Base-by-base conservation (phyloP, 2,329 filamentous ascomycete species). In the Fusarium acutatum region DNA sequence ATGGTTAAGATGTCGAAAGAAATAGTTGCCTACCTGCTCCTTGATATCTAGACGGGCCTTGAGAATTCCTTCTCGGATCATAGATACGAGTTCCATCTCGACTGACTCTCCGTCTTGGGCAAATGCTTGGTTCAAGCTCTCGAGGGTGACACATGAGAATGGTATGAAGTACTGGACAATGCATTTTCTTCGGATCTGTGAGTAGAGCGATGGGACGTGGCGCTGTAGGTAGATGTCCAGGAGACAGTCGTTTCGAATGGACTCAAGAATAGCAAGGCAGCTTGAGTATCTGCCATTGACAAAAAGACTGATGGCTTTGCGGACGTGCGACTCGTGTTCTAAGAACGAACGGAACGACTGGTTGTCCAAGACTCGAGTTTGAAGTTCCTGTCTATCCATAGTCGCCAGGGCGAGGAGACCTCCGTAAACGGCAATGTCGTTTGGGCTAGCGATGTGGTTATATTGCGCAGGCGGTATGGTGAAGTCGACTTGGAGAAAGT, bases 161-260 rank as follows among this genome's bases (percentile, higher is more conserved):
- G 96, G 95, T 30, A 94, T 88, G 77, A 97, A 93, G 83, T 98
- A 98, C 79, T 97, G 94, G 30, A 95, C 90, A 67, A 99, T 98
- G 78, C 95, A 96, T 84, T 98, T 98, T 78, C 89, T 93, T 66
- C 96, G 91, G 75, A 99, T 95, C 53, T 86, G 85, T 17, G 88
- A 85, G 83, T 95, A 96, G 26, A 99, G 86, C 3, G 85, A 83
- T 41, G 87, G 79, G 24, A 98, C 86, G 73, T 97, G 93, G 70
- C 87, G 89, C 67, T 93, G 91, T 12, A 99, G 88, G 81, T 97
- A 92, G 26, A 97, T 85, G 79, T 99, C 96, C 10, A 98, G 89
- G n/a, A 95, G 87, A 80, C 96, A 98, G 82, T 99, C 96, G 40
- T 90, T 85, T 56, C 91, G 91, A 81, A 96, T 96, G 10, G 90